These are phyloP conservation scores for Boletus tylopilopsis DNA, from an alignment of 768 basidiomycete species.

Conservation along the genomic window DNA sequence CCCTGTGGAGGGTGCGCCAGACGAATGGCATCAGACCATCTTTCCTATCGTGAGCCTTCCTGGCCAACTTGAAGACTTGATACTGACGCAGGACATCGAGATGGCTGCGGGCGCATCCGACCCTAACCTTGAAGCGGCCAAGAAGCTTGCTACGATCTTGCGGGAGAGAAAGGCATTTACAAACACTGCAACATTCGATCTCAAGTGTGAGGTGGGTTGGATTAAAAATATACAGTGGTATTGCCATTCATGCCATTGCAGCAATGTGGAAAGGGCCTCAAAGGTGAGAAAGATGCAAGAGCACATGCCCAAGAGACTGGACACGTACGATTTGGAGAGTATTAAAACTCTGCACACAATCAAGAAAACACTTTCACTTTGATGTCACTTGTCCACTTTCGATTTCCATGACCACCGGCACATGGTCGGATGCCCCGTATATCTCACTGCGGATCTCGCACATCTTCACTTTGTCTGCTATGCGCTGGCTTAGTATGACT, in stretches of 20 bases:
- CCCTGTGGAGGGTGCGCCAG: slow-evolving; percentile 68
- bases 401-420: slow-evolving; percentile 77
- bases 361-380: neutral
- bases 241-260: slow-evolving; percentile 27
- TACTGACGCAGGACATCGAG: slow-evolving; percentile 25
- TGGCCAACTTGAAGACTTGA: slow-evolving; percentile 8
- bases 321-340: slow-evolving; percentile 82
- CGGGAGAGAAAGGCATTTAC: slow-evolving; percentile 81
- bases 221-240: neutral
- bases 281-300: slow-evolving; percentile 91
- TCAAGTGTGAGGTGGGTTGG: slow-evolving; percentile 75
- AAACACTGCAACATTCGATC: slow-evolving; percentile 87
- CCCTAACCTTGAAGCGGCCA: slow-evolving; percentile 57
- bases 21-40: slow-evolving; percentile 87
- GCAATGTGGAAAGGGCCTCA: slow-evolving; percentile 81
- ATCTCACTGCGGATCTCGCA: slow-evolving; percentile 86
- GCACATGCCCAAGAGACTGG: slow-evolving; percentile 86
- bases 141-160: slow-evolving; percentile 67
- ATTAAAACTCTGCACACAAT: slow-evolving; percentile 36
- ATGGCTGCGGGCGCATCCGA: slow-evolving; percentile 41
- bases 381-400: slow-evolving; percentile 38
- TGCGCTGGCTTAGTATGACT: slow-evolving; percentile 76
- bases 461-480: slow-evolving; percentile 61
- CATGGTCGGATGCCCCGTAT: slow-evolving; percentile 85
- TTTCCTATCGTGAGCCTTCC: slow-evolving; percentile 54